Base-by-base conservation (phyloP, 1,139 yeast species). In the Diutina rugosa region DNA sequence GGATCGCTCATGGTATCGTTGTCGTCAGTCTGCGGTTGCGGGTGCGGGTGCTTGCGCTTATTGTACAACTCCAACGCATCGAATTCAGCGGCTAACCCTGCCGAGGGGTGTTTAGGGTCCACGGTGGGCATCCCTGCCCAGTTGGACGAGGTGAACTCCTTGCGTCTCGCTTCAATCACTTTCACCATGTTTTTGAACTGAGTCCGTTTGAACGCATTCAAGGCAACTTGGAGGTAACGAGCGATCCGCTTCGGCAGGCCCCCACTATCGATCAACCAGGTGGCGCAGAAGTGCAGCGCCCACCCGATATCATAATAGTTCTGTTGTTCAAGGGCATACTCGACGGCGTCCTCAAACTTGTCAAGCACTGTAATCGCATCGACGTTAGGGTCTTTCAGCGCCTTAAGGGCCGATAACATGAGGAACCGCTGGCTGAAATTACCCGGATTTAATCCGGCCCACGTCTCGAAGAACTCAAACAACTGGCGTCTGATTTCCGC, bases 311-410 rank as follows among this genome's bases (percentile, higher is more conserved):
- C 82, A 46, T 71, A 68, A 62, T 70, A 65, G 38, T 69, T 64
- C 3, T 70, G 69, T 45, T 65, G 60, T 16, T 62, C 61, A 16
- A 66, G 63, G 1, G 81, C 77, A 4, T 59, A 57, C 28, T 72
- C 76, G 26, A 79, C 69, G 0, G 83, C 78, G 47, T 71, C 76
- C 58, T 79, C 81, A 63, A 75, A 80, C 16, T 68, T 61, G 58
- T 80, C 84, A 16, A 80, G 63, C 2, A 73, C 67, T 29, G 68
- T 72, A 46, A 80, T 64, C 28, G 72, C 32, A 29, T 28, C 41
- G 1, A 29, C 38, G 0, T 29, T 35, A 10, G 59, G 60, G 10
- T 66, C 64, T 29, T 63, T 61, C 10, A 59, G 56, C 16, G 58
- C 61, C 54, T 66, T 56, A 53, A 74, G 65, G 0, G 80, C 80